Evolutionary conservation across 257 asterid species (phyloP), one percentile per base, ranked within the genome.

Genomic region (Galeopsis tetrahit): DNA sequence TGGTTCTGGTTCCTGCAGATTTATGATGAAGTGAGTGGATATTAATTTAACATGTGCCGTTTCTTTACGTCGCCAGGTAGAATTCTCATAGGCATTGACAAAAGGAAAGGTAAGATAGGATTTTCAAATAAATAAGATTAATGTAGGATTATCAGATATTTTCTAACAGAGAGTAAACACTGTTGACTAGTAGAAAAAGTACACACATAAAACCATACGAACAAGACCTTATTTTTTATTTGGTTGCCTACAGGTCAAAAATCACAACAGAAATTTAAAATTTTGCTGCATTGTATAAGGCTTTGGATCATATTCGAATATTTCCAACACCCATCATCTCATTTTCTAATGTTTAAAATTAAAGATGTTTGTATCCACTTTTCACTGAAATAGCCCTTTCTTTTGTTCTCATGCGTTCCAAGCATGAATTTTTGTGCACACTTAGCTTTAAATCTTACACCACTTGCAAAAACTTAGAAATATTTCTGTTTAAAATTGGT

Each of bases 1-100:
- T 48, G 98, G 95, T 74, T 90, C 93, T 15, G 98, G 96, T 78
- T 93, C 96, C 98, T 93, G 87, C 81, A 71, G 14, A 65, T 21
- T 33, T 69, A 53, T 39, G 69, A 39, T 2, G 14, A 66, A 66
- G 28, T 10, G 21, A 13, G 48, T 63, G 44, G 39, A 17, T 34
- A 55, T 21, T 38, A 35, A 46, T n/a, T 6, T 34, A 9, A 49
- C 28, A 49, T 49, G 56, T n/a, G n/a, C 56, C 8, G 5, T 44
- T 65, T 28, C 48, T n/a, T 32, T 21, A 43, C 59, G 59, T 77
- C n/a, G 6, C 14, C 52, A 61, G 5, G 13, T 17, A 40, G 58
- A n/a, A 38, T 55, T 63, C 57, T 7, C 67, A 63, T 14, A 32
- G 38, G 65, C 56, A 71, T 15, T 9, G 58, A 4, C 33, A 63